Percentiles rank a stretch among this genome's conserved stretches.
Evolutionary conservation across 371 early-diverging fungal species (phyloP).

Genomic region (Furculomyces boomerangus): DNA sequence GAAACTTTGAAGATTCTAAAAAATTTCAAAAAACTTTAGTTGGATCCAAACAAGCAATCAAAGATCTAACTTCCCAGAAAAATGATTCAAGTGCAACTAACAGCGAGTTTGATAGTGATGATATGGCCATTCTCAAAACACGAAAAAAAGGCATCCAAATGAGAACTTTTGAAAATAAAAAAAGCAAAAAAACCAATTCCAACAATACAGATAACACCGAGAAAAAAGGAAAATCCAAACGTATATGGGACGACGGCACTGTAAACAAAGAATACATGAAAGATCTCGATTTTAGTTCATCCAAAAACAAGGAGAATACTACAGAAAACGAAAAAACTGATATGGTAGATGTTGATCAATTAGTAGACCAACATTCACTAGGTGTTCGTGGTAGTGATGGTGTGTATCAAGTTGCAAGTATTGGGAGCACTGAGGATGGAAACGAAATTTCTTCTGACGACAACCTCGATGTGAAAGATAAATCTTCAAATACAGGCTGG

Average conservation of each 20-base stretch:
- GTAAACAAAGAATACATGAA: conserved; percentile 27
- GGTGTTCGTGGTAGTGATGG: conserved; percentile 50
- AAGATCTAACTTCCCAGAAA: conserved; percentile 34
- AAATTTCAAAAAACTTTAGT: conserved; percentile 56
- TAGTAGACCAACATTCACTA: conserved; percentile 35
- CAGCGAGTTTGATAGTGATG: not conserved
- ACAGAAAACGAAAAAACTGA: conserved; percentile 12
- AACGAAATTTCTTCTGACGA: conserved; percentile 15
- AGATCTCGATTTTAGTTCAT: conserved; percentile 41
- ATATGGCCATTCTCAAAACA: conserved; percentile 7
- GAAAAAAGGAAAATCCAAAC: conserved; percentile 23
- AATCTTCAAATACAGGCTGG: conserved; percentile 5
- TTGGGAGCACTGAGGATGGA: conserved; percentile 28
- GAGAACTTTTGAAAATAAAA: conserved; percentile 2
- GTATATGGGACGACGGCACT: conserved; percentile 29
- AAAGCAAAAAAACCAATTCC: not conserved
- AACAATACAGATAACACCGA: not conserved
- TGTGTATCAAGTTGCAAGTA: conserved; percentile 64
- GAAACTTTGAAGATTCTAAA: conserved; percentile 68
- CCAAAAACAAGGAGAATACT: conserved; percentile 9
- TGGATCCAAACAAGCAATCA: conserved; percentile 37
- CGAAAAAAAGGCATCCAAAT: not conserved
- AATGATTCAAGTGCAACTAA: conserved; percentile 4
- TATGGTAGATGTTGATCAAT: conserved; percentile 30
- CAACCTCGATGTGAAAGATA: not conserved